Conservation (phyloP, 2,329 filamentous ascomycete genomes). For the Penicillium sp. region DNA sequence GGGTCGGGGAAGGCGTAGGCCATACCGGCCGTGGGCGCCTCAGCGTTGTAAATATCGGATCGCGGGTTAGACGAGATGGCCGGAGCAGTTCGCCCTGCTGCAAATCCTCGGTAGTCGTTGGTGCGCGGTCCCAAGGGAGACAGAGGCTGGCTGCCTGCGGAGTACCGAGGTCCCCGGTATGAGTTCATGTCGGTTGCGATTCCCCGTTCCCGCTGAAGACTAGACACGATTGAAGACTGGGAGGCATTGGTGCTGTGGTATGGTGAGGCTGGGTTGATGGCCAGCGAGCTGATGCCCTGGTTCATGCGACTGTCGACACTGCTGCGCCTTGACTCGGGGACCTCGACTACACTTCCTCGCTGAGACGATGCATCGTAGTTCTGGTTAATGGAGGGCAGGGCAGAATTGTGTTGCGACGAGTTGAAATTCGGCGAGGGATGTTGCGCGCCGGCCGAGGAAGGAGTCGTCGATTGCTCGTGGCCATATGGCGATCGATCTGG, state of each 20-base stretch:
- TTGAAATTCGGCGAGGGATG: constrained; percentile 40
- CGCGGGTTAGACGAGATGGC: constrained; percentile 52
- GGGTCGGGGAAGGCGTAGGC: constrained; percentile 55
- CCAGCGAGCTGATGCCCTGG: constrained; percentile 50
- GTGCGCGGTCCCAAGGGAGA: constrained; percentile 43
- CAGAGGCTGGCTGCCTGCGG: constrained; percentile 37
- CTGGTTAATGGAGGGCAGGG: constrained; percentile 61
- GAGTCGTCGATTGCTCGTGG: constrained; percentile 39
- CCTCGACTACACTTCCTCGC: constrained; percentile 42
- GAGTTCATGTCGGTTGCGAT: constrained; percentile 42
- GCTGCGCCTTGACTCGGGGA: constrained; percentile 49
- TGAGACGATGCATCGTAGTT: constrained; percentile 55
- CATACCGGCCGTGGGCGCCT: constrained; percentile 51
- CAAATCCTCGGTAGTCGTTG: constrained; percentile 43
- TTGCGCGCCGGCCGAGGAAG: constrained; percentile 40
- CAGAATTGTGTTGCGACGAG: constrained; percentile 41
- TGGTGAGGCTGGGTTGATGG: constrained; percentile 49
- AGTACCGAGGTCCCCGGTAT: constrained; percentile 44
- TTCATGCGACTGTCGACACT: constrained; percentile 53
- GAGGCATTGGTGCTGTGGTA: constrained; percentile 51
- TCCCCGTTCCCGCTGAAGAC: constrained; percentile 44
- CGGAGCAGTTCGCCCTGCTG: constrained; percentile 49
- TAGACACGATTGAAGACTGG: constrained; percentile 47
- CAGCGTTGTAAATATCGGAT: constrained; percentile 52
- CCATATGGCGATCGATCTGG: constrained; percentile 45